A percentile compares a stretch with the other conserved stretches of the same genome.
Conservation (phyloP, 2,329 filamentous ascomycete species). For the Didymella sp. region DNA sequence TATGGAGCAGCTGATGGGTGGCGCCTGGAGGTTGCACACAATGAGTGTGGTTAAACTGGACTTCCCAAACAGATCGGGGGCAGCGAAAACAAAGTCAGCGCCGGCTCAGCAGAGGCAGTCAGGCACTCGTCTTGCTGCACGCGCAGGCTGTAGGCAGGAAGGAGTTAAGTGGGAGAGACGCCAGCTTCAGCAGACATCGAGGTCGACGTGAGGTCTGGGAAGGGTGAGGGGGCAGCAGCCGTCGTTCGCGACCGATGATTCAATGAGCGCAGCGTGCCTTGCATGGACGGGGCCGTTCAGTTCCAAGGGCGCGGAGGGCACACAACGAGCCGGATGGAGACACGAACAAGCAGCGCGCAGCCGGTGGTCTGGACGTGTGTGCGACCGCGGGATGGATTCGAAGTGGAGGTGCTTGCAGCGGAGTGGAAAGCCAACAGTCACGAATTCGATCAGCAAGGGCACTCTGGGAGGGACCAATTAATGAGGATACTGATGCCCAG, state of each 20-base stretch:
- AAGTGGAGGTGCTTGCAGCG: slow-evolving; percentile 29
- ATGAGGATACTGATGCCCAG: slow-evolving; percentile 35
- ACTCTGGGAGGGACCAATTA: slow-evolving; percentile 38
- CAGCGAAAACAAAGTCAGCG: slow-evolving; percentile 29
- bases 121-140: slow-evolving; percentile 5
- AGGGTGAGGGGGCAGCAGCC: slow-evolving; percentile 28
- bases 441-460: slow-evolving; percentile 20
- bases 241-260: slow-evolving; percentile 34
- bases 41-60: slow-evolving; percentile 26
- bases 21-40: slow-evolving; percentile 37
- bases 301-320: slow-evolving; percentile 34
- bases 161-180: slow-evolving; percentile 7
- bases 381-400: slow-evolving; percentile 34
- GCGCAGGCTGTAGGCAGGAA: slow-evolving; percentile 2
- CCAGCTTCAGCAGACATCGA: slow-evolving; percentile 18
- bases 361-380: slow-evolving; percentile 41
- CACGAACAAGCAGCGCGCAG: slow-evolving; percentile 35
- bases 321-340: slow-evolving; percentile 29
- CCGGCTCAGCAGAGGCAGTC: slow-evolving; percentile 8
- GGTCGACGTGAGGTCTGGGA: slow-evolving; percentile 25
- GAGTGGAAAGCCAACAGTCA: slow-evolving; percentile 30
- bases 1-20: slow-evolving; percentile 28
- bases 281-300: slow-evolving; percentile 40
- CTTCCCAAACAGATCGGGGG: slow-evolving; percentile 23
- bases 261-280: slow-evolving; percentile 45